Evolutionary conservation across 768 basidiomycete genomes (phyloP).

Genomic region (Trametes villosa): DNA sequence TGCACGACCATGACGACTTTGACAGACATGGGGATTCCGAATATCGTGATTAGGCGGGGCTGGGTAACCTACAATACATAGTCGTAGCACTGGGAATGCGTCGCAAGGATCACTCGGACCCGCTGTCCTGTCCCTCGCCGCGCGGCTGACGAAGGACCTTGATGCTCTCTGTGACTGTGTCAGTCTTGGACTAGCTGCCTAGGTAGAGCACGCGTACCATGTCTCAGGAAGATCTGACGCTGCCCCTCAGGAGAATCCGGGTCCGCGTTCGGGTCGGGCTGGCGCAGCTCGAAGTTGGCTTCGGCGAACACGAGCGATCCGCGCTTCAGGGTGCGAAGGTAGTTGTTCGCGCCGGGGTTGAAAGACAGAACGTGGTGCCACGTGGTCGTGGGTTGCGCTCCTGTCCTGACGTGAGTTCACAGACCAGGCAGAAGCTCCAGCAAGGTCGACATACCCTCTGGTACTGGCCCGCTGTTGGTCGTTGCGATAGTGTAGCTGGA

Average conservation of each 20-base stretch:
- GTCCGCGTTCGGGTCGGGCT: slow-evolving; percentile 69
- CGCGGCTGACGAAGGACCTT: slow-evolving; percentile 45
- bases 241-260: slow-evolving; percentile 70
- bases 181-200: background rate
- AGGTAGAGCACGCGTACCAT: slow-evolving; percentile 50
- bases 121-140: slow-evolving; percentile 9
- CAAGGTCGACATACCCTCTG: slow-evolving; percentile 45
- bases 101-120: background rate
- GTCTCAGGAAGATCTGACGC: slow-evolving; percentile 81
- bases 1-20: slow-evolving; percentile 35
- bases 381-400: slow-evolving; percentile 55
- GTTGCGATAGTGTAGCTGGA: slow-evolving; percentile 85
- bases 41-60: slow-evolving; percentile 13
- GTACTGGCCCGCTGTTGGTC: slow-evolving; percentile 62
- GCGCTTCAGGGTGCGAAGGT: slow-evolving; percentile 65
- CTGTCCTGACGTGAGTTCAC: slow-evolving; percentile 39
- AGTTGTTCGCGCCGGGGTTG: slow-evolving; percentile 60
- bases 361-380: slow-evolving; percentile 85
- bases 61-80: slow-evolving; percentile 24
- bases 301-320: slow-evolving; percentile 83
- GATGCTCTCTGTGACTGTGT: slow-evolving; percentile 51
- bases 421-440: background rate
- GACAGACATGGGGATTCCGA: slow-evolving; percentile 14
- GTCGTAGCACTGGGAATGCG: slow-evolving; percentile 2
- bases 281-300: slow-evolving; percentile 74